A percentile compares a stretch with the other conserved stretches of the same genome.
phyloP scores from a whole-genome alignment of 2,329 filamentous ascomycete species.

The Diaporthe sp. region DNA sequence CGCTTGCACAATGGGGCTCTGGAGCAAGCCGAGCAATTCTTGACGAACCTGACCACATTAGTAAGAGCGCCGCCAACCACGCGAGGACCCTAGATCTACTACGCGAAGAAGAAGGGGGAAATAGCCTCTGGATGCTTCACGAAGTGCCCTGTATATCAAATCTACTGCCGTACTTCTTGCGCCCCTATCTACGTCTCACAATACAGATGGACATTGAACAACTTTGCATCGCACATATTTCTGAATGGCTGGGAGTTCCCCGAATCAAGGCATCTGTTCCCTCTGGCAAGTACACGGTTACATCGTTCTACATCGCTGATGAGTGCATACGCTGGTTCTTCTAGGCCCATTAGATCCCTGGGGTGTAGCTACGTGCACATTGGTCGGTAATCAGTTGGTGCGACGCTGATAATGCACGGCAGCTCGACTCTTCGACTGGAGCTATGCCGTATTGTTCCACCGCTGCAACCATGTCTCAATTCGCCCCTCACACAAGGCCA shows the following conservation, averaged over 20 bases:
- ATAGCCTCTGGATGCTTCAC: no score
- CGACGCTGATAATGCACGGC: neutral
- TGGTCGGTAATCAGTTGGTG: neutral
- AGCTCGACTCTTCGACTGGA: neutral
- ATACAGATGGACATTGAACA: neutral
- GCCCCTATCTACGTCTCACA: neutral
- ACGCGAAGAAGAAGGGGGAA: no score
- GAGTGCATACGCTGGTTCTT: neutral
- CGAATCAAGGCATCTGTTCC: neutral
- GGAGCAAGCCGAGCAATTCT: no score
- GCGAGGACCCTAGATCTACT: no score
- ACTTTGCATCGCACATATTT: neutral
- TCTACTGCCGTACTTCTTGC: no score
- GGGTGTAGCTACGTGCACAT: neutral
- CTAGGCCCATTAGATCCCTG: neutral
- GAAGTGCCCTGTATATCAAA: no score
- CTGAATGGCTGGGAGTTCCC: no score
- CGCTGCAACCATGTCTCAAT: slow-evolving; percentile 10
- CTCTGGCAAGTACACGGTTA: neutral
- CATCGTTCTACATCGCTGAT: neutral
- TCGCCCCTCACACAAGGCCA: neutral
- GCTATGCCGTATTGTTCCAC: neutral
- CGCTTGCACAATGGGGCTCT: no score
- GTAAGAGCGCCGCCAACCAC: no score
- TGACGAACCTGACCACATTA: no score